Base-by-base conservation (phyloP, 164 flowering plant genomes). In the Berberis thunbergii region DNA sequence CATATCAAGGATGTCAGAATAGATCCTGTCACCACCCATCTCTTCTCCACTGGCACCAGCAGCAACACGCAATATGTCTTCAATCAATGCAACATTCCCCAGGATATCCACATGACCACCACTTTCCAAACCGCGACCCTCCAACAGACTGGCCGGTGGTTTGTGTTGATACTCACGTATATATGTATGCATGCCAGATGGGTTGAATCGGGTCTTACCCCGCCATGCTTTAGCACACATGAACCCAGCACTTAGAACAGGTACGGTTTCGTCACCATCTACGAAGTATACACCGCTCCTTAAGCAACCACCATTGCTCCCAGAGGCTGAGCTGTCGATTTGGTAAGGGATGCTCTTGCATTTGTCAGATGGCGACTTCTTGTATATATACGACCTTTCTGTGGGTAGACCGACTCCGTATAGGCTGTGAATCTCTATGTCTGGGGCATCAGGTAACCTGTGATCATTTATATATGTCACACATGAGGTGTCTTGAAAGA, bases 181-280 rank as follows among this genome's bases (percentile, higher is more conserved):
- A 64, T 73, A 82, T 0, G 89, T 85, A 2, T 72, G 40, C 2
- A 60, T 79, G 41, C 90, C 90, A 0, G 91, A 83, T 4, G 96
- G 96, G 67, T 88, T 88, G 76, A 86, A 88, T 64, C 87, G 69
- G 42, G 80, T 86, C 63, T 57, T 79, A 7, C 87, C 88, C 62
- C 80, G 72, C 96, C 92, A 86, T 7, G 88, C 96, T 69, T 79
- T 83, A 49, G 91, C 91, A 65, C 91, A 86, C 96, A 88, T 86
- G 83, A 79, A 84, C 2, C 91, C 91, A 0, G 91, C 81, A 48
- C 96, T 84, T 13, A 88, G 3, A n/a, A 78, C 84, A 0, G 91
- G 91, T 41, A 84, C 86, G 55, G 74, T 84, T 62, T 83, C 86
- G 43, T 88, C 96, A 1, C 96, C 91, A 50, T 88, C 96, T 8